These are phyloP conservation scores for Rhizoctonia solani DNA, from an alignment of 1,284 basidiomycete genomes.

Conservation along the genomic window DNA sequence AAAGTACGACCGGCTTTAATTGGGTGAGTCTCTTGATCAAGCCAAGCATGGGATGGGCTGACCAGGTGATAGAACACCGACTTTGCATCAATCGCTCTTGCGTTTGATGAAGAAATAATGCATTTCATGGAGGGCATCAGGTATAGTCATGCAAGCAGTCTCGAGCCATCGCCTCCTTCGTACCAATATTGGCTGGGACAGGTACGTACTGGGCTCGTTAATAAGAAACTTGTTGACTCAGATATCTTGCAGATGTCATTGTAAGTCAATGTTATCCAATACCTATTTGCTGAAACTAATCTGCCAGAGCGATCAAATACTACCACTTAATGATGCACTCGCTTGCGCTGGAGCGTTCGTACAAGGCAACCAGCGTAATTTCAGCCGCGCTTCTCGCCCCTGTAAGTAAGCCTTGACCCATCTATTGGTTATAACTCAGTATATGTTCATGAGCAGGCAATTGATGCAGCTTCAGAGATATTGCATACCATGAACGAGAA, in stretches of 20 bases:
- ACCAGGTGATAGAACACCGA: neutral
- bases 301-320: conserved; percentile 66
- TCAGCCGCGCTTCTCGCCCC: too few species aligned
- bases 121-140: conserved; percentile 49
- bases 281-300: conserved; percentile 38
- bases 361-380: too few species aligned
- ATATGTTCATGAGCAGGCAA: conserved; percentile 53
- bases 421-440: neutral
- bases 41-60: neutral
- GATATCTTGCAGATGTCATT: conserved; percentile 67
- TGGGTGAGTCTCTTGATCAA: conserved; percentile 52
- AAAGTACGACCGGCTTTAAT: conserved; percentile 68
- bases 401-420: too few species aligned
- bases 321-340: conserved; percentile 82
- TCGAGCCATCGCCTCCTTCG: too few species aligned
- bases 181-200: too few species aligned
- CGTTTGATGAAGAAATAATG: neutral
- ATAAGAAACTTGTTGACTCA: conserved; percentile 12
- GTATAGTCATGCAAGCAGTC: too few species aligned
- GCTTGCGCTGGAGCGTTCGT: conserved; percentile 81
- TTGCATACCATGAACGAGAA: conserved; percentile 66
- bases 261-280: conserved; percentile 51
- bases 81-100: neutral
- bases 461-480: conserved; percentile 70
- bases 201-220: neutral